Percentiles rank a stretch among this genome's conserved stretches.
These are phyloP conservation scores for Penicillium sclerotigenum DNA, from an alignment of 2,329 filamentous ascomycete genomes.

Conservation along the genomic window DNA sequence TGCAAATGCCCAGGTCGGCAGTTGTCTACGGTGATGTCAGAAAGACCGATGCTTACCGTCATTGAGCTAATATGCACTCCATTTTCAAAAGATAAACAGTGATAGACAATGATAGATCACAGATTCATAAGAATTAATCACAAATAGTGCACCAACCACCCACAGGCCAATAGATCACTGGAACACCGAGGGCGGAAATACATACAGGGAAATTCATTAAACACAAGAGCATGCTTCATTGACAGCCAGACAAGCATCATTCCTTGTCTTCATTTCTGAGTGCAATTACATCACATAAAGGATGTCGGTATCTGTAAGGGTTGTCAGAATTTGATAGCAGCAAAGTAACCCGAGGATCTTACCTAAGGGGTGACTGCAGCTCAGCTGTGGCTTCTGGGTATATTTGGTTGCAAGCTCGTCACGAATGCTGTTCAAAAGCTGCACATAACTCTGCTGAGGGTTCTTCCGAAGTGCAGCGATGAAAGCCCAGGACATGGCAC, in stretches of 20 bases:
- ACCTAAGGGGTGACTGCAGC: conserved; percentile 94
- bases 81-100: background rate
- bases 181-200: conserved; percentile 19
- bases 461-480: conserved; percentile 88
- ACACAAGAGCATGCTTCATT: conserved; percentile 13
- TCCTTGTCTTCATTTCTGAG: background rate
- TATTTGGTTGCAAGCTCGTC: conserved; percentile 86
- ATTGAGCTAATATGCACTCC: background rate
- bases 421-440: conserved; percentile 91
- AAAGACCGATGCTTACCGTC: conserved; percentile 8
- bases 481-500: conserved; percentile 98
- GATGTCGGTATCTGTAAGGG: conserved; percentile 57
- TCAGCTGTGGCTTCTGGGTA: conserved; percentile 90
- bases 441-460: conserved; percentile 91
- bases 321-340: conserved; percentile 14
- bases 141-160: conserved; percentile 15
- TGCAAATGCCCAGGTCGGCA: background rate
- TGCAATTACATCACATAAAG: conserved; percentile 62
- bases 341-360: conserved; percentile 37
- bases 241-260: background rate
- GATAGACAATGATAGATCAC: conserved; percentile 6
- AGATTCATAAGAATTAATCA: conserved; percentile 13
- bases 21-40: conserved; percentile 18
- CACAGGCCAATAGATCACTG: conserved; percentile 8
- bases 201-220: conserved; percentile 21